Evolutionary conservation across 2,329 filamentous ascomycete species (phyloP), one percentile per base, ranked within the genome.

Genomic region (Diplodia mutila): DNA sequence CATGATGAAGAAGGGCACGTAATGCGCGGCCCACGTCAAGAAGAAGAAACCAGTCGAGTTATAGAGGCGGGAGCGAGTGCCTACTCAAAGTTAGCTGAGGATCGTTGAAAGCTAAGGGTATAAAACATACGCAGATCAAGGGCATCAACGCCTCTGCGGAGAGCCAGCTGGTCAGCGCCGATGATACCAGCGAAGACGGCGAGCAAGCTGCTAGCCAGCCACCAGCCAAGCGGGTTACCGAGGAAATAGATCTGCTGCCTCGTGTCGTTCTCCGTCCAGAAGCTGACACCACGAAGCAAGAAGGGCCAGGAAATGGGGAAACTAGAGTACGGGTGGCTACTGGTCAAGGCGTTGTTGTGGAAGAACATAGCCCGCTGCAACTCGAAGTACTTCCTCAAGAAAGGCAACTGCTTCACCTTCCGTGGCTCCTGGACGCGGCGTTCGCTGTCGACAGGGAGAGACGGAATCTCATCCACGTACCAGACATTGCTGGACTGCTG

Each of bases 41-140:
- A 97, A 98, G 85, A 99, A 96, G 87, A 99, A 99, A 27, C 95
- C 95, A 0, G 95, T 98, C 66, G 93, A 97, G 85, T 98, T 98
- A 83, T 99, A 99, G 61, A 99, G 86, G 71, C 94, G 93, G 27
- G 92, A 94, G 71, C 95, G 94, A 34, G 95, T 93, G 72, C 93
- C 93, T 91, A 76, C 59, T 48, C 57, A 69, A 52, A 55, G 67
- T 69, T 25, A 59, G 75, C 55, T 46, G 42, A 75, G 69, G 66
- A 49, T 61, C 21, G 12, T 11, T 54, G 16, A 16, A 14, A 42
- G 8, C 14, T 16, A 59, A 64, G 2, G 18, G 21, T 12, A 49
- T 8, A 66, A 48, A 52, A 90, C 93, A 90, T 86, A 95, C 94
- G 93, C 78, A 90, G 89, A 81, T 98, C 95, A 68, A 99, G 83